These are phyloP conservation scores for Cymbidium sinense DNA, from an alignment of 106 monocot genomes.

Conservation along the genomic window DNA sequence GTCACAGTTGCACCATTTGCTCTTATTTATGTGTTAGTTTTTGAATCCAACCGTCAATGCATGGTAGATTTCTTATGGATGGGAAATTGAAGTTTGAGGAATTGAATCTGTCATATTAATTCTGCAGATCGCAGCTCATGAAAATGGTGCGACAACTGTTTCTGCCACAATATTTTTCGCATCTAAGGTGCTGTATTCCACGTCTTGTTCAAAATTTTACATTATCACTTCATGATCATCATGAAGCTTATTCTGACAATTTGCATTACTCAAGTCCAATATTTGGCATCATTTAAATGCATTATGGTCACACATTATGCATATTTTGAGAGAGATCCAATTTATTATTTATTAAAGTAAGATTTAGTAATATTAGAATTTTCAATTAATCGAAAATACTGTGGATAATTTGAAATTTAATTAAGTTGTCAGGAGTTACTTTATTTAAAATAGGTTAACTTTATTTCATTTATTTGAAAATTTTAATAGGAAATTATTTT, in stretches of 20 bases:
- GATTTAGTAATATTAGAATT: too few relatives aligned
- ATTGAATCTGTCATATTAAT: background rate
- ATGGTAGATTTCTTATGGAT: background rate
- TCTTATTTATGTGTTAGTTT: background rate
- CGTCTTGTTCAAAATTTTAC: background rate
- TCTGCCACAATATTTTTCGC: slow-evolving; percentile 99
- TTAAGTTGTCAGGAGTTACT: too few relatives aligned
- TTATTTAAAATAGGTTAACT: too few relatives aligned
- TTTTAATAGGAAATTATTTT: too few relatives aligned
- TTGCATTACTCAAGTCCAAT: background rate
- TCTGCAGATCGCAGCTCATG: slow-evolving; percentile 58
- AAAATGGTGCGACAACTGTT: slow-evolving; percentile 97
- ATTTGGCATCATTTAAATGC: background rate
- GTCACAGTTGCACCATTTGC: background rate
- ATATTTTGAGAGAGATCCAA: background rate
- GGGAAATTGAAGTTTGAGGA: background rate
- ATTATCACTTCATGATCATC: background rate
- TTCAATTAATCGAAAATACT: too few relatives aligned
- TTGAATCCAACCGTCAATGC: background rate
- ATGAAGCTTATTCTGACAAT: background rate
- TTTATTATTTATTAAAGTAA: background rate
- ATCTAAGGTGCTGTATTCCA: slow-evolving; percentile 41
- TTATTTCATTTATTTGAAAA: too few relatives aligned
- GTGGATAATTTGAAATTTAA: too few relatives aligned
- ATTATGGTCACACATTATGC: background rate